Base-by-base conservation (phyloP, 352 stramenopile genomes). In the Aphanomyces invadans region DNA sequence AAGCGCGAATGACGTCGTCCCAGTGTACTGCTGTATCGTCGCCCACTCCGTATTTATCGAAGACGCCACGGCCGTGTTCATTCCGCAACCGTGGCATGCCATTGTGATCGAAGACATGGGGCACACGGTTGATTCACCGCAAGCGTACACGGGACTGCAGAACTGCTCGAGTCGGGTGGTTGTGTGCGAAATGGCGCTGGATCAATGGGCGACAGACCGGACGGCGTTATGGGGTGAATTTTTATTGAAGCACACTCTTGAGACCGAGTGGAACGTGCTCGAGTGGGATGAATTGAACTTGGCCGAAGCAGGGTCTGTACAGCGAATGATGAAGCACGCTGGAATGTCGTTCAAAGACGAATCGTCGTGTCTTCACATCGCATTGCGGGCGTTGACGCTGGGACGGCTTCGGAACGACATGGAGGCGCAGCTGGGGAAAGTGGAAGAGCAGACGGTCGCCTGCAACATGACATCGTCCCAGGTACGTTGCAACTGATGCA, bases 361-460 rank as follows among this genome's bases (percentile, higher is more conserved):
- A 1, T 48, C 46, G 60, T 67, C 60, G 28, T 67, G 42, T 44
- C 31, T 67, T 11, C 60, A 67, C 19, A 67, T 67, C 32, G 60
- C 60, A 33, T 28, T 67, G 36, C 60, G 60, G 25, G 38, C 60
- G 9, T 54, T 93, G 0, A 79, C 73, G 2, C 74, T 94, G 31
- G 74, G 85, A 19, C 79, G 85, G 39, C 75, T 89, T 1, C 81
- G 85, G 0, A 88, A 76, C 39, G 81, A 94, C 51, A 81, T 90
- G n/a, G 83, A 94, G 56, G 39, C 75, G 7, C 72, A 94, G 46
- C 61, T 94, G 12, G 80, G 85, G 45, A 92, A 92, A 45, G 74
- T 94, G 17, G 83, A 94, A 69, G 85, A 94, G 68, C 79, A 87
- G 31, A 94, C 81, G 54, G 48, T 94, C n/a, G 77, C 76, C 21